These are phyloP conservation scores for Scenedesmus sp. DNA, from an alignment of 163 green algal species.

Conservation along the genomic window DNA sequence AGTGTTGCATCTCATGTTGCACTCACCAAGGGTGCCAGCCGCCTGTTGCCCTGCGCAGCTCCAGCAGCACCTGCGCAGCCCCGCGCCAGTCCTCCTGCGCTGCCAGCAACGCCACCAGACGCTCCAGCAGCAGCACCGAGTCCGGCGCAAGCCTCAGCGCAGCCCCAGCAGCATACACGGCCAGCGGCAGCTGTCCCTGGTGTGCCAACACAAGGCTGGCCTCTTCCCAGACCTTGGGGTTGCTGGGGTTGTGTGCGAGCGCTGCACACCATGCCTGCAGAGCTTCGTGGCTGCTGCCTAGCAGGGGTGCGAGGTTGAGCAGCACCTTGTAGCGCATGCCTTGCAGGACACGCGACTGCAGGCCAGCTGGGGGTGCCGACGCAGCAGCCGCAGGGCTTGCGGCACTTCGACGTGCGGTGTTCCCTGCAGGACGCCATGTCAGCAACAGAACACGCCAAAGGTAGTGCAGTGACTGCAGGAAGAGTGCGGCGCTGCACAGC, in stretches of 20 bases:
- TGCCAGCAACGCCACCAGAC: slow-evolving; percentile 26
- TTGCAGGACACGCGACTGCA: neutral
- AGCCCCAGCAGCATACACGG: slow-evolving; percentile 1
- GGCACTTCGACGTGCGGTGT: neutral
- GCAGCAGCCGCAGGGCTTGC: neutral
- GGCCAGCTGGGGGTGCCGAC: neutral
- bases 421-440: neutral
- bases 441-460: neutral
- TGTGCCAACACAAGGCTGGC: slow-evolving; percentile 29
- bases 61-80: slow-evolving; percentile 8
- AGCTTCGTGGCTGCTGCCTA: slow-evolving; percentile 4
- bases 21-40: slow-evolving; percentile 33
- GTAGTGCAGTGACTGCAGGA: no score
- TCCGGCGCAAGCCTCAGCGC: slow-evolving; percentile 19
- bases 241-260: neutral
- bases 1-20: neutral
- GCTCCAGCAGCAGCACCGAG: slow-evolving; percentile 16
- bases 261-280: slow-evolving; percentile 20
- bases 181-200: neutral
- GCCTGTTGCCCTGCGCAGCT: neutral
- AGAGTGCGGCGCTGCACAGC: no score
- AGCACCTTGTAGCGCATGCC: slow-evolving; percentile 17
- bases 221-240: slow-evolving; percentile 29
- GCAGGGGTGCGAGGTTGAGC: neutral
- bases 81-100: slow-evolving; percentile 32